These are phyloP conservation scores for Sclerotinia spermophila DNA, from an alignment of 2,329 filamentous ascomycete species.

Conservation along the genomic window DNA sequence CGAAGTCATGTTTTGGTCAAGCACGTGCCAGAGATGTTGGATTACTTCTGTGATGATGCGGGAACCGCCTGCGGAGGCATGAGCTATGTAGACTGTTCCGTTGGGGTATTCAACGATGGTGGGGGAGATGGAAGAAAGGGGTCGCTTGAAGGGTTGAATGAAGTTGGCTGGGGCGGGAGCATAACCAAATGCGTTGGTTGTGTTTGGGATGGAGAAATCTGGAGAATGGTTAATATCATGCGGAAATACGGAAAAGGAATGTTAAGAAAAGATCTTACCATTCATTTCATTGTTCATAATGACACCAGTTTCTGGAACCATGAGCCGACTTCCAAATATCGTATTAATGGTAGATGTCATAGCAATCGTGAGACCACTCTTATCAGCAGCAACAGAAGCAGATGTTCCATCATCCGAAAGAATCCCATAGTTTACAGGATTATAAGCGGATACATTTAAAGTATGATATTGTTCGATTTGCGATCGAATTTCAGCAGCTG, in stretches of 20 bases:
- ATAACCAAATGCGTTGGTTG: slow-evolving; percentile 64
- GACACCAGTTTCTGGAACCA: slow-evolving; percentile 64
- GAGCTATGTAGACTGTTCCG: slow-evolving; percentile 55
- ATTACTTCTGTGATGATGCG: slow-evolving; percentile 64
- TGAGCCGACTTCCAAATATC: slow-evolving; percentile 59
- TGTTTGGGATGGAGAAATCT: slow-evolving; percentile 63
- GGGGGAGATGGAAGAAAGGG: slow-evolving; percentile 61
- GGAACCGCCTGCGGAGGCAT: slow-evolving; percentile 62
- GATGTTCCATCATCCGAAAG: slow-evolving; percentile 49
- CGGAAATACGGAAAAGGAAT: not conserved
- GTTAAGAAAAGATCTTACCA: slow-evolving; percentile 46
- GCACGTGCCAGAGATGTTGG: slow-evolving; percentile 60
- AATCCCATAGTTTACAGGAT: slow-evolving; percentile 58
- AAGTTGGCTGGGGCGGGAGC: slow-evolving; percentile 61
- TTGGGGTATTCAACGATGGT: slow-evolving; percentile 58
- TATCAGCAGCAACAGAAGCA: slow-evolving; percentile 53
- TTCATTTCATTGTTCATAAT: slow-evolving; percentile 65
- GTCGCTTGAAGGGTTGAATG: slow-evolving; percentile 61
- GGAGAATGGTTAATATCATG: not conserved
- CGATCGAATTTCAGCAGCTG: slow-evolving; percentile 50
- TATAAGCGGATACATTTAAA: slow-evolving; percentile 57
- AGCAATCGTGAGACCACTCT: slow-evolving; percentile 57
- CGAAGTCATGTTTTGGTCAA: slow-evolving; percentile 53
- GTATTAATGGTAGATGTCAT: slow-evolving; percentile 66
- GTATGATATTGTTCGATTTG: slow-evolving; percentile 58